Conservation (phyloP, 108 stramenopile genomes). For the Cyclotella baltica region DNA sequence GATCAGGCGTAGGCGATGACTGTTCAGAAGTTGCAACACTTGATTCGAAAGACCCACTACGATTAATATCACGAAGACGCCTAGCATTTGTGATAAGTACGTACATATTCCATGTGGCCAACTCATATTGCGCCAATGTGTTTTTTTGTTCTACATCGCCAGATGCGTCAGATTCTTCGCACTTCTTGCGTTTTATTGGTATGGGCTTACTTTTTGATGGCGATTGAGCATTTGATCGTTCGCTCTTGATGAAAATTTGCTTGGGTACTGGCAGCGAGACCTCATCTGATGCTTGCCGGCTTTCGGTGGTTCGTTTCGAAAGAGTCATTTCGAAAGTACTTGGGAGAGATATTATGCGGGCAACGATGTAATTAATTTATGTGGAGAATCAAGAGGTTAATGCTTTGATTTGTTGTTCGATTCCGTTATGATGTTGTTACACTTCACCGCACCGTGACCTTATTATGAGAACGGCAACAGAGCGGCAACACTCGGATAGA, state of each 20-base stretch:
- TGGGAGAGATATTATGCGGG: no score
- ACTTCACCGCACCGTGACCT: no score
- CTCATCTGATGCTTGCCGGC: no score
- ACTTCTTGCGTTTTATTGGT: constrained; percentile 17
- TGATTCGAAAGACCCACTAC: background rate
- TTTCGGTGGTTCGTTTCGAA: no score
- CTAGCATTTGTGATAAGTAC: constrained; percentile 25
- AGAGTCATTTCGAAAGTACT: no score
- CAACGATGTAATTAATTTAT: no score
- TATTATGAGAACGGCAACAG: no score
- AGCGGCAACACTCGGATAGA: no score
- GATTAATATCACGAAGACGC: constrained; percentile 6
- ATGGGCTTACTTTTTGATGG: constrained; percentile 17
- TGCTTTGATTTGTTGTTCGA: no score
- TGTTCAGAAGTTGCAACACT: background rate
- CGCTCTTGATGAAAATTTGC: constrained; percentile 1
- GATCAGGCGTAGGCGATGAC: background rate
- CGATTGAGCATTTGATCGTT: no score
- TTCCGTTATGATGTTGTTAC: no score
- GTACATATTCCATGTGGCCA: constrained; percentile 37
- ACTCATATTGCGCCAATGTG: constrained; percentile 23
- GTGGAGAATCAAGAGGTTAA: no score
- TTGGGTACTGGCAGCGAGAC: background rate
- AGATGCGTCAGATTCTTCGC: background rate
- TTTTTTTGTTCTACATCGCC: constrained; percentile 16